phyloP scores from a whole-genome alignment of 2,329 filamentous ascomycete genomes.

The Diaporthe eres region DNA sequence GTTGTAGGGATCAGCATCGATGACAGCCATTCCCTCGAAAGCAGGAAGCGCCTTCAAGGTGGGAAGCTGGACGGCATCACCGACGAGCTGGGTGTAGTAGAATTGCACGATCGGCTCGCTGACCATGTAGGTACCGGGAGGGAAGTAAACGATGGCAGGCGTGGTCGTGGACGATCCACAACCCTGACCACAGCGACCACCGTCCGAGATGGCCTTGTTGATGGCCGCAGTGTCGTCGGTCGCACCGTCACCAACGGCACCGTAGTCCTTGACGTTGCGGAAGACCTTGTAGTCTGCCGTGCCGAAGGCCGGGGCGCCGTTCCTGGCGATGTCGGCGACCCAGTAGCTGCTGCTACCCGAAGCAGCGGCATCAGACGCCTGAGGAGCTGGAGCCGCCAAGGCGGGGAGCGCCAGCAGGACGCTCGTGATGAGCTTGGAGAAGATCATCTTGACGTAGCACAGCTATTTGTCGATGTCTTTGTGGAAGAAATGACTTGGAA shows the following conservation, averaged over 20 bases:
- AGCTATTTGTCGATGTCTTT: conserved; percentile 40
- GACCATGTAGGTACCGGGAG: conserved; percentile 87
- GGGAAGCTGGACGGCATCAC: conserved; percentile 80
- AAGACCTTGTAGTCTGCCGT: conserved; percentile 76
- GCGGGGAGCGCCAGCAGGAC: conserved; percentile 41
- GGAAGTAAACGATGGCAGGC: conserved; percentile 93
- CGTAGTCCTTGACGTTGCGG: conserved; percentile 83
- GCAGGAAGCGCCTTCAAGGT: conserved; percentile 79
- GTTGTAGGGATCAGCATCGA: conserved; percentile 90
- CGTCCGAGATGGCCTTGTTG: conserved; percentile 84
- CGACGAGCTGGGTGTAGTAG: conserved; percentile 95
- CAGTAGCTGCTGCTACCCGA: conserved; percentile 69
- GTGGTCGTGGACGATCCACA: conserved; percentile 89
- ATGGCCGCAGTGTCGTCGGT: conserved; percentile 92
- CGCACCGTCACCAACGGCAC: conserved; percentile 75
- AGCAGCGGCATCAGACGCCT: conserved; percentile 14
- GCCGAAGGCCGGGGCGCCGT: conserved; percentile 77
- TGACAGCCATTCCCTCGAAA: conserved; percentile 89
- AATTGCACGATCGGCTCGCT: conserved; percentile 84
- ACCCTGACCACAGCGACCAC: conserved; percentile 81
- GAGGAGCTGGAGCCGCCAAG: conserved; percentile 40
- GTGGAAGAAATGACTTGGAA: conserved; percentile 14
- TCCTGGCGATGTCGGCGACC: conserved; percentile 77
- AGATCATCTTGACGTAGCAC: conserved; percentile 42
- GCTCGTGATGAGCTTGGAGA: conserved; percentile 39